phyloP scores from a whole-genome alignment of 2,329 filamentous ascomycete genomes.

The Calonectria hawksworthii region DNA sequence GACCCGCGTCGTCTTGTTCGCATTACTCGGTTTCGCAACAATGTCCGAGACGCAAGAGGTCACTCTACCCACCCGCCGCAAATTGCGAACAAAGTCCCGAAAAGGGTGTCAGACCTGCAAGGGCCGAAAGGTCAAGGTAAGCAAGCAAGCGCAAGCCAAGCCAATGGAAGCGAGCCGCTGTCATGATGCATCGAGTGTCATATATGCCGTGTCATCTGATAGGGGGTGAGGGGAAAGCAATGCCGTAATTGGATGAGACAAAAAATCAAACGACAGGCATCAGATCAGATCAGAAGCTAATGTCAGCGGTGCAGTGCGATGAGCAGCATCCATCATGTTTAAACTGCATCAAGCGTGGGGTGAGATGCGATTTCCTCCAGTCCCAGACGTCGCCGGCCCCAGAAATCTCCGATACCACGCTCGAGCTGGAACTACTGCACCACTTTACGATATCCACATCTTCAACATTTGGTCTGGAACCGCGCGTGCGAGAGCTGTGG shows the following conservation, averaged over 20 bases:
- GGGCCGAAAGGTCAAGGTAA: conserved; percentile 26
- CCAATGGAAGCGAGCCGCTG: not conserved
- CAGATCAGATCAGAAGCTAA: no score
- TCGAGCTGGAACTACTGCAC: conserved; percentile 20
- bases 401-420: not conserved
- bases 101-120: conserved; percentile 25
- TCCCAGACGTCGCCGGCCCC: not conserved
- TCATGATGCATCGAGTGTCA: not conserved
- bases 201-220: not conserved
- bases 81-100: conserved; percentile 24
- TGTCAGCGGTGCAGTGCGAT: conserved; percentile 17
- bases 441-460: conserved; percentile 23
- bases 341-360: conserved; percentile 20
- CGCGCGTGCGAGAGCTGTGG: conserved; percentile 21
- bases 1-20: not conserved
- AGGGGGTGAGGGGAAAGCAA: not conserved
- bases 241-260: not conserved
- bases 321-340: conserved; percentile 22
- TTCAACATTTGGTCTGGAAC: conserved; percentile 12
- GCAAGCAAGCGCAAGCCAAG: not conserved
- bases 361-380: conserved; percentile 17
- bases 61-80: conserved; percentile 2
- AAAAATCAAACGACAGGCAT: not conserved
- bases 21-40: not conserved
- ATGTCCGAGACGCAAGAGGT: not conserved